Evolutionary conservation across 2,329 filamentous ascomycete species (phyloP), one percentile per base, ranked within the genome.

Genomic region (Trichoderma brevicompactum): DNA sequence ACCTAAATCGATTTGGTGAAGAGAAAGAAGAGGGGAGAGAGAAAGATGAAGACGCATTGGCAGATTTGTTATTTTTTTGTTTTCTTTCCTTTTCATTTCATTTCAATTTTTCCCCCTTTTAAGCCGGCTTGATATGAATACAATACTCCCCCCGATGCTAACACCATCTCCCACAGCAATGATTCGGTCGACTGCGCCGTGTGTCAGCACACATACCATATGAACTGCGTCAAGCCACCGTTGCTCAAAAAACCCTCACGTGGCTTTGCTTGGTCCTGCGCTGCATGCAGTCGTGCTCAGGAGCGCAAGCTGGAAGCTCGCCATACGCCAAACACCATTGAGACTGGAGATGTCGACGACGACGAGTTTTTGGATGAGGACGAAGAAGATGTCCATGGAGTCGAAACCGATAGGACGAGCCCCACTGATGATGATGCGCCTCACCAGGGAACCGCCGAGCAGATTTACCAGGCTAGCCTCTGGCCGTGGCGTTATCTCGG

Each of bases 171-270:
- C 10, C 34, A 44, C 15, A 96, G 92, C 73, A 90, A 92, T 76
- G 92, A 98, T 79, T 98, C 95, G 44, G 95, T 98, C 28, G 94
- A 98, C 77, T 99, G 95, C 77, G 95, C 94, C 50, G 93, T 97
- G 64, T 99, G 95, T 78, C 87, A 89, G 74, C 89, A 93, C 76
- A 98, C 94, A 13, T 99, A 97, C 79, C 95, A 99, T 81, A 98
- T 99, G 94, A 92, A 94, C 73, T 99, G 95, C 77, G 95, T 99
- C 65, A 90, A 91, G 67, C 95, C 95, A 46, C 92, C 94, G 43
- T 79, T 99, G 68, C 85, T 93, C 61, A 99, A 97, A 78, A 99
- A 99, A 78, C 95, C 95, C 19, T 97, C 94, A 53, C 90, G 95
- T 77, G 95, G 95, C 44, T 99, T 99, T 79, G 95, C 93, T 5